A percentile compares a stretch with the other conserved stretches of the same genome.
These are phyloP conservation scores for Rhazya stricta DNA, from an alignment of 257 asterid species.

Conservation along the genomic window DNA sequence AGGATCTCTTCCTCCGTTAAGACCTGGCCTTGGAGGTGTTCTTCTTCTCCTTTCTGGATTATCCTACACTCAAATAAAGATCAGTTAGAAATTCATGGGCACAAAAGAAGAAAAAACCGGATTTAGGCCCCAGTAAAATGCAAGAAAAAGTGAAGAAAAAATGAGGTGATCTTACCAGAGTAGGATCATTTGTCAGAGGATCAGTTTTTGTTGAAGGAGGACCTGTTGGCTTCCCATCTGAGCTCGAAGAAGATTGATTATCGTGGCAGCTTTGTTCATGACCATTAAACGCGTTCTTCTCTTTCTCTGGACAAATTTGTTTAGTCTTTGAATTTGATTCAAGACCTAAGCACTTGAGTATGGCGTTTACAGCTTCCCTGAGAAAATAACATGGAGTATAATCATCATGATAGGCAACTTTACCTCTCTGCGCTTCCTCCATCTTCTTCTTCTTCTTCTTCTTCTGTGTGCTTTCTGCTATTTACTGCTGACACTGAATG, in stretches of 20 bases:
- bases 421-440: neutral
- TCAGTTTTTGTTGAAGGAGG: neutral
- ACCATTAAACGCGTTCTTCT: neutral
- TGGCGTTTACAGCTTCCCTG: neutral
- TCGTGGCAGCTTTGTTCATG: neutral
- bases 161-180: neutral
- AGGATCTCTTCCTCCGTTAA: conserved; percentile 26
- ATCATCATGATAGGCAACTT: neutral
- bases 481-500: neutral
- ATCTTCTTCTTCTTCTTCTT: neutral
- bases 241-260: too few relatives aligned
- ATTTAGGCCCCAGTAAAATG: neutral
- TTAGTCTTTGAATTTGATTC: neutral
- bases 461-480: neutral
- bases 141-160: neutral
- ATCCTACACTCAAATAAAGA: neutral
- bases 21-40: conserved; percentile 24
- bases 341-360: conserved; percentile 11
- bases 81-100: neutral
- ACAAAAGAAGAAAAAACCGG: neutral
- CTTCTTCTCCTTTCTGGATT: conserved; percentile 9
- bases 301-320: neutral
- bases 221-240: neutral
- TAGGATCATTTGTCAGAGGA: neutral
- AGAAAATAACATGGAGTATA: neutral